phyloP scores from a whole-genome alignment of 2,329 filamentous ascomycete genomes.

The Nigrograna mackinnonii region DNA sequence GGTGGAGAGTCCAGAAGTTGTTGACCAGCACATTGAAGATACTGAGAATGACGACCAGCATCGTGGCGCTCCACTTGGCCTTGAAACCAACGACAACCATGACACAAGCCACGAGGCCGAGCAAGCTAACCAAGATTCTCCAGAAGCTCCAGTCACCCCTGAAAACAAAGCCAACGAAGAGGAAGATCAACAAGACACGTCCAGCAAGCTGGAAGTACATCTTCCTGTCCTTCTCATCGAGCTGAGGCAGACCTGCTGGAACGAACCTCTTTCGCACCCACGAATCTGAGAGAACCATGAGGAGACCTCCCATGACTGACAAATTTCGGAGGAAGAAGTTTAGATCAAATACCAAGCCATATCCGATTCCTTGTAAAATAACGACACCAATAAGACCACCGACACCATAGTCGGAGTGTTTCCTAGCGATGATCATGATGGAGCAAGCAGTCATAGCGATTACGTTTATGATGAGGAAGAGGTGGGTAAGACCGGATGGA shows the following conservation, averaged over 20 bases:
- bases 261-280: conserved; percentile 98
- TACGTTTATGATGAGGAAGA: conserved; percentile 91
- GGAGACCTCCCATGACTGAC: conserved; percentile 91
- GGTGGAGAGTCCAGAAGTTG: conserved; percentile 99
- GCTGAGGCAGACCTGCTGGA: conserved; percentile 87
- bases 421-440: conserved; percentile 84
- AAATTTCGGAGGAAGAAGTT: conserved; percentile 99
- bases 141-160: conserved; percentile 90
- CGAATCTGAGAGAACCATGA: conserved; percentile 98
- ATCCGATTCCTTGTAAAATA: conserved; percentile 89
- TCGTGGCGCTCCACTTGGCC: conserved; percentile 97
- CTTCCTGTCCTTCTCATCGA: conserved; percentile 99
- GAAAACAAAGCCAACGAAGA: conserved; percentile 96
- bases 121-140: conserved; percentile 79
- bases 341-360: conserved; percentile 96
- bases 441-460: conserved; percentile 85
- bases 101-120: conserved; percentile 89
- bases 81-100: conserved; percentile 99
- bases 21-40: conserved; percentile 97
- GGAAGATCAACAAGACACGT: conserved; percentile 92
- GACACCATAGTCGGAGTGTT: conserved; percentile 91
- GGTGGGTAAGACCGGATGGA: conserved; percentile 82
- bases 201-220: conserved; percentile 99
- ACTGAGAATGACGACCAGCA: conserved; percentile 92
- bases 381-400: conserved; percentile 88